Percentiles rank a stretch among this genome's conserved stretches.
phyloP scores from a whole-genome alignment of 768 basidiomycete genomes.

The Mycena chlorophos region DNA sequence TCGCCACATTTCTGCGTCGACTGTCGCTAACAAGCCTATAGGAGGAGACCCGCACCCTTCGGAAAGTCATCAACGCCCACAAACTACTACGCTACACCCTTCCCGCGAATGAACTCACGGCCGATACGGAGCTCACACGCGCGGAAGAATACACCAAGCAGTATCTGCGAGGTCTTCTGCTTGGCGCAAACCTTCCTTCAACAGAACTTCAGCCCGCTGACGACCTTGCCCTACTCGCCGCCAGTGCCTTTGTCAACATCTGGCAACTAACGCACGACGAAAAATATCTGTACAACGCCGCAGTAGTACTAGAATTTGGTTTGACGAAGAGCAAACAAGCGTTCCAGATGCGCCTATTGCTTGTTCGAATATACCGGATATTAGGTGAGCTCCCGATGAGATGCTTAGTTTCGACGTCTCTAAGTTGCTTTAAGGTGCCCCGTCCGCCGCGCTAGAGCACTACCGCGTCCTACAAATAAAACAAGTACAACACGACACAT shows the following conservation, averaged over 20 bases:
- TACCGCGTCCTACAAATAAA: conserved; percentile 78
- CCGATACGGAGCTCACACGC: conserved; percentile 55
- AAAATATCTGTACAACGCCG: conserved; percentile 62
- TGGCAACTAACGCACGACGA: conserved; percentile 61
- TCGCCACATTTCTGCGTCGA: conserved; percentile 10
- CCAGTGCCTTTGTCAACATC: conserved; percentile 61
- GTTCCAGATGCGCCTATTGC: conserved; percentile 73
- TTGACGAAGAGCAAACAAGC: conserved; percentile 72
- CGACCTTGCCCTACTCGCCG: conserved; percentile 77
- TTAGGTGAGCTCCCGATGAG: conserved; percentile 52
- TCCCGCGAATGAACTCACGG: conserved; percentile 46
- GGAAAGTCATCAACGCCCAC: conserved; percentile 67
- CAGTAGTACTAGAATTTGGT: conserved; percentile 69
- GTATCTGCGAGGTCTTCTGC: conserved; percentile 66
- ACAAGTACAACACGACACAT: conserved; percentile 85
- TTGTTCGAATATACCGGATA: conserved; percentile 80
- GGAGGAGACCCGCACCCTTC: conserved; percentile 57
- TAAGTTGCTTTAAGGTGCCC: conserved; percentile 54
- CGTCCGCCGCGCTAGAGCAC: conserved; percentile 73
- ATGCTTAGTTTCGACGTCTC: not conserved
- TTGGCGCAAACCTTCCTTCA: conserved; percentile 63
- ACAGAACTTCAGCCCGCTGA: conserved; percentile 89
- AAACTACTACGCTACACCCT: conserved; percentile 73
- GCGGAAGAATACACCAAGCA: conserved; percentile 54
- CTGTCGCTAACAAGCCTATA: conserved; percentile 25